Evolutionary conservation across 208 protist species (phyloP), one percentile per base, ranked within the genome.

Genomic region (Acanthamoeba comandoni): DNA sequence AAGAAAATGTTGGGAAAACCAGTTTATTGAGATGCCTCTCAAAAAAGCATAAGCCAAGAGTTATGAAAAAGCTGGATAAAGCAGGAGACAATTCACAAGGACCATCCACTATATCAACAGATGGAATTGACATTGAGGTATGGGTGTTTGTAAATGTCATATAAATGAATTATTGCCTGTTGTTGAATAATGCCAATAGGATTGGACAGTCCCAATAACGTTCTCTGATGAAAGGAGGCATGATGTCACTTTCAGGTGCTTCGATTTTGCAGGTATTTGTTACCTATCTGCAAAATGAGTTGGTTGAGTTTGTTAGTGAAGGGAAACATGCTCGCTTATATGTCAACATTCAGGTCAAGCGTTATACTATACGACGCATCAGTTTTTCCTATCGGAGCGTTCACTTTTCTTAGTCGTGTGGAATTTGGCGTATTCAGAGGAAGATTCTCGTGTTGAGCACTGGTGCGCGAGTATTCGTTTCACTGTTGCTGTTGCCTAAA

Each of bases 301-400:
- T 0, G 3, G 2, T 57, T 8, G 19, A 31, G 19, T 26, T 49
- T n/a, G 4, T 53, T 52, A 15, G 35, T 82, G 2, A 9, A 0
- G 22, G 12, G 3, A 12, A 26, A 53, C 35, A 11, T 57, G 12
- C 17, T 24, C 24, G 8, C 12, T n/a, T 39, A 12, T 39, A 12
- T 4, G 24, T 29, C 49, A 15, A 17, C 4, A 17, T 39, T 24
- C 79, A 70, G 79, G 79, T 48, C 79, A 88, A 43, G 79, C 64
- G 13, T 24, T 88, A 39, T 88, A 88, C 19, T 88, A 88, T 70
- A 88, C 58, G 58, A 88, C 79, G 49, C 79, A 88, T 15, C 79
- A 88, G 19, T 70, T 88, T 43, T 88, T 88, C 58, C 79, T 88
- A 17, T 70, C 79, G 17, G 79, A 88, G 55, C 79, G 79, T 52